A percentile compares a stretch with the other conserved stretches of the same genome.
These are phyloP conservation scores for Cystobasidium sp. DNA, from an alignment of 1,284 basidiomycete species.

Conservation along the genomic window DNA sequence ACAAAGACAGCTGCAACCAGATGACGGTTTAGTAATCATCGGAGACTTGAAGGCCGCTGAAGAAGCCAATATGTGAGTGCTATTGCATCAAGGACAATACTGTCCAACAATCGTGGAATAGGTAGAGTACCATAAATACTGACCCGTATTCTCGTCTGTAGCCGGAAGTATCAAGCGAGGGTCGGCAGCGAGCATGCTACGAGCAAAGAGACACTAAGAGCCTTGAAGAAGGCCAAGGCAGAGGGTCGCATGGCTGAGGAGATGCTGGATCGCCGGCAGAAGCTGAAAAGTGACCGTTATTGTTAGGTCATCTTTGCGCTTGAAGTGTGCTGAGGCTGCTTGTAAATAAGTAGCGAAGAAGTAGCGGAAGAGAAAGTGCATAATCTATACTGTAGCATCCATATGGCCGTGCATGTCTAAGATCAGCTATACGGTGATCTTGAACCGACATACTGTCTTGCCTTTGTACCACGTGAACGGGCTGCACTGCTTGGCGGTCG, in stretches of 20 bases:
- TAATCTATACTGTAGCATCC: too few relatives aligned
- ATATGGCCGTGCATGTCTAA: too few relatives aligned
- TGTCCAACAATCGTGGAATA: background rate
- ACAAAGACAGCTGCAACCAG: constrained; percentile 65
- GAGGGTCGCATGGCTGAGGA: constrained; percentile 87
- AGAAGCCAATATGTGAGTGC: constrained; percentile 57
- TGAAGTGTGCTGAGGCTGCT: too few relatives aligned
- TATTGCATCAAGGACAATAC: constrained; percentile 1
- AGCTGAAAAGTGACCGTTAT: constrained; percentile 70
- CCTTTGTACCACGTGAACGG: background rate
- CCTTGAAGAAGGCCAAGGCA: constrained; percentile 81
- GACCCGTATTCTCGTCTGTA: constrained; percentile 55
- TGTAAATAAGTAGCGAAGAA: too few relatives aligned
- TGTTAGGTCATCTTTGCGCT: background rate
- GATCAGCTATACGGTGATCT: too few relatives aligned
- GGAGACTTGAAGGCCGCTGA: constrained; percentile 56
- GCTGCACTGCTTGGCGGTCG: background rate
- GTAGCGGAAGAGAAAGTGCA: too few relatives aligned
- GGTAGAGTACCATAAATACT: background rate
- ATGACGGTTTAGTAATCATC: constrained; percentile 60
- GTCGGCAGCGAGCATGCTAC: constrained; percentile 74
- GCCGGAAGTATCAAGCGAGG: constrained; percentile 81
- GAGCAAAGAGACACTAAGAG: constrained; percentile 71
- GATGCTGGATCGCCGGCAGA: constrained; percentile 81
- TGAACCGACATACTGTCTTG: background rate